Conservation (phyloP, 2,329 filamentous ascomycete species). For the Raffaelea arxii region DNA sequence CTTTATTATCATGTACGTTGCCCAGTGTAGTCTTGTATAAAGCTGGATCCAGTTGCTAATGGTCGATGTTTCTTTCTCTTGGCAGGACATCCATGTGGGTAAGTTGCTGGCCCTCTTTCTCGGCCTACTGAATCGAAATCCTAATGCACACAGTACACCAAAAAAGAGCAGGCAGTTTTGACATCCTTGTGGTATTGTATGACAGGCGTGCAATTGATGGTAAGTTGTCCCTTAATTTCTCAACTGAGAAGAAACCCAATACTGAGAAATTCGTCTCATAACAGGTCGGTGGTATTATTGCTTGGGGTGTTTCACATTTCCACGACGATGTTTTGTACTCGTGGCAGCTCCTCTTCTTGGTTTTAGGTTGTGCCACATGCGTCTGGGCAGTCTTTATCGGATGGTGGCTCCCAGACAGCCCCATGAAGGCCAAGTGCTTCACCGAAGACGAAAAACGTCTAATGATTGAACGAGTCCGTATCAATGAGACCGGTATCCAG, state of each 20-base stretch:
- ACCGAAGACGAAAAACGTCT: constrained; percentile 53
- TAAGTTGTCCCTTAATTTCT: background rate
- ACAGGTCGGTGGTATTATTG: background rate
- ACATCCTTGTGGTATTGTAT: background rate
- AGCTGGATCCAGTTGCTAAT: too few relatives aligned
- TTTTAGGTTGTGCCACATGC: constrained; percentile 52
- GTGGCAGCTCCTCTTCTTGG: constrained; percentile 61
- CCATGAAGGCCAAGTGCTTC: constrained; percentile 62
- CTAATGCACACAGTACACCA: too few relatives aligned
- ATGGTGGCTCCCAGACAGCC: constrained; percentile 55
- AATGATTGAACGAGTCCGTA: constrained; percentile 49
- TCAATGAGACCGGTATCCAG: constrained; percentile 51
- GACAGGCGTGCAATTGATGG: background rate
- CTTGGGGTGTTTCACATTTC: constrained; percentile 20
- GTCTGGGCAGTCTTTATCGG: constrained; percentile 54
- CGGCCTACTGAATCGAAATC: background rate
- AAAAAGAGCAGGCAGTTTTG: too few relatives aligned
- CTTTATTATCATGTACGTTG: too few relatives aligned
- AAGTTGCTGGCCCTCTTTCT: constrained; percentile 27
- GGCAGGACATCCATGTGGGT: constrained; percentile 45
- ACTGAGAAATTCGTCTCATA: background rate
- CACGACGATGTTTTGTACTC: constrained; percentile 43
- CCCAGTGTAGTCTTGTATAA: too few relatives aligned
- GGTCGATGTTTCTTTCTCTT: constrained; percentile 7
- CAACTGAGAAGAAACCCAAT: background rate